A percentile compares a stretch with the other conserved stretches of the same genome.
These are phyloP conservation scores for Protomyces inouyei DNA, from an alignment of 1,139 yeast genomes.

Conservation along the genomic window DNA sequence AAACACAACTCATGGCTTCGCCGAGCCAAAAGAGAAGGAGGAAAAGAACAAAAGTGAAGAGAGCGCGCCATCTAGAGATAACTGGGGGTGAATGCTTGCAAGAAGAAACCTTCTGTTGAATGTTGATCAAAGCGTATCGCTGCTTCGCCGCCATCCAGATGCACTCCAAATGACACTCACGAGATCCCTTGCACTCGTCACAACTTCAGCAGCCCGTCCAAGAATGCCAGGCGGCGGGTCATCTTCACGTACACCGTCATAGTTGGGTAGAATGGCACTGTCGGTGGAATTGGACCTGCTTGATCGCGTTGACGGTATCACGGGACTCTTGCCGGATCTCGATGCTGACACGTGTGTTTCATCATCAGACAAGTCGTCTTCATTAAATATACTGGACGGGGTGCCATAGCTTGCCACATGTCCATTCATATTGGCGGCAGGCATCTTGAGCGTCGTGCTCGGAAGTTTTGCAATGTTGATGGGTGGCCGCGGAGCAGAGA, in stretches of 20 bases:
- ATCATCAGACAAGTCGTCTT: conserved; percentile 16
- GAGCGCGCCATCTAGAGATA: not conserved
- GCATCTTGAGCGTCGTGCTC: conserved; percentile 23
- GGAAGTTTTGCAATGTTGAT: conserved; percentile 24
- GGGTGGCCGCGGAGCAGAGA: conserved; percentile 21
- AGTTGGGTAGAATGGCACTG: conserved; percentile 15
- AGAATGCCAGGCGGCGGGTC: conserved; percentile 23
- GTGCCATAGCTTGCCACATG: not conserved
- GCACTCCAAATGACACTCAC: conserved; percentile 25
- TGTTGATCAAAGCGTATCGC: not conserved
- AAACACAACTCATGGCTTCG: too few relatives aligned
- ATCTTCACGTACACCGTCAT: conserved; percentile 17
- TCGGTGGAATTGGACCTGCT: conserved; percentile 20
- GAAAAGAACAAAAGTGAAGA: not conserved
- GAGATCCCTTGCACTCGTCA: conserved; percentile 21
- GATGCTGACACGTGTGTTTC: not conserved
- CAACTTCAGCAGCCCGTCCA: conserved; percentile 24
- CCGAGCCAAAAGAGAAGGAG: not conserved
- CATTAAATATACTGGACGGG: conserved; percentile 8
- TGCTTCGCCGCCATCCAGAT: conserved; percentile 15
- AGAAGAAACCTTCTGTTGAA: not conserved
- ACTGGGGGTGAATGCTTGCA: not conserved
- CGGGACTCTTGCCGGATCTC: not conserved
- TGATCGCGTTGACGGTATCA: not conserved
- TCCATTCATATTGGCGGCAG: conserved; percentile 3